These are phyloP conservation scores for Beauveria asiatica DNA, from an alignment of 2,329 filamentous ascomycete species.

Conservation along the genomic window DNA sequence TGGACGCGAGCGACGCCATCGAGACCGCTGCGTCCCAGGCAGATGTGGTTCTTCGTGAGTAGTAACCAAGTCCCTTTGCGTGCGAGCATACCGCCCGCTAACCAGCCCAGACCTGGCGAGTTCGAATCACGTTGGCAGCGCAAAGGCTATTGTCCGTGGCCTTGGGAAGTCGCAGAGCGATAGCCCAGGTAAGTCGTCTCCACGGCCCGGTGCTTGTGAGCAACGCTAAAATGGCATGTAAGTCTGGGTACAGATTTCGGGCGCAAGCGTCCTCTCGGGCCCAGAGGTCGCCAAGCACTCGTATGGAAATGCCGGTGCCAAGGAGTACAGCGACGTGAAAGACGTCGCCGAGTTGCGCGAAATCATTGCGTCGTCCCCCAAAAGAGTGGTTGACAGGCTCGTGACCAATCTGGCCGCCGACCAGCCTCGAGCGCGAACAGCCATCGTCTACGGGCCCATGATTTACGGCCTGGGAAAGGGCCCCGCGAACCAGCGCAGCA, in stretches of 20 bases:
- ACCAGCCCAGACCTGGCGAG: neutral
- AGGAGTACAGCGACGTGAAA: conserved; percentile 46
- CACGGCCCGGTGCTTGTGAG: too few species aligned
- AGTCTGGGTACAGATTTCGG: conserved; percentile 16
- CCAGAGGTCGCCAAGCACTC: conserved; percentile 3
- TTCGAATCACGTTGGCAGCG: conserved; percentile 13
- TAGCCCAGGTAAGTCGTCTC: conserved; percentile 30
- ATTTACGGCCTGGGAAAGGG: conserved; percentile 40
- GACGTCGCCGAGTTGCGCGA: conserved; percentile 42
- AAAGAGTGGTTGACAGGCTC: conserved; percentile 57
- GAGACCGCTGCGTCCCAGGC: conserved; percentile 37
- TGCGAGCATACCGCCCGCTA: conserved; percentile 23
- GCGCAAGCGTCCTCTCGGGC: conserved; percentile 1
- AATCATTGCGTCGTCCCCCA: conserved; percentile 28
- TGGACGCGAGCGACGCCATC: conserved; percentile 33
- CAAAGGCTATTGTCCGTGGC: conserved; percentile 31
- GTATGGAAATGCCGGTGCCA: conserved; percentile 30
- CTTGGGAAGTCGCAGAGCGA: conserved; percentile 27
- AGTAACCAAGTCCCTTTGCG: conserved; percentile 18
- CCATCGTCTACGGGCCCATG: conserved; percentile 33
- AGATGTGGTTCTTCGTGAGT: conserved; percentile 34
- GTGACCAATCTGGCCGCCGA: conserved; percentile 32
- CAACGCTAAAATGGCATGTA: conserved; percentile 21
- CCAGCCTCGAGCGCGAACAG: conserved; percentile 22
- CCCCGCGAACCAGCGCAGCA: conserved; percentile 34